phyloP scores from a whole-genome alignment of 2,329 filamentous ascomycete genomes.

The Fusarium hostae region DNA sequence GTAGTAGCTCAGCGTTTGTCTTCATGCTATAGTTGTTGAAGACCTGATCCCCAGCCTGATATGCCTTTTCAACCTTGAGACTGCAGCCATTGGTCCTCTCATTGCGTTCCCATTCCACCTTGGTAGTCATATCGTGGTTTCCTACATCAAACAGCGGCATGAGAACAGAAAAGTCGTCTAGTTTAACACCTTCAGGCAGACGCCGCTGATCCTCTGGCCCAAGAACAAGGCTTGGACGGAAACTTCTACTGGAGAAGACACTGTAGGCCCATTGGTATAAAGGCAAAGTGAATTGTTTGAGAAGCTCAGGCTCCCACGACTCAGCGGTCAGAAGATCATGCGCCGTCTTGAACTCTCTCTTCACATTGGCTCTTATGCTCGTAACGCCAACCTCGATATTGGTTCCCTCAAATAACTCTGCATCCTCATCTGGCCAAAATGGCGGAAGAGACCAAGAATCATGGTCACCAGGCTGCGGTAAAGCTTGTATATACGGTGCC shows the following conservation, averaged over 20 bases:
- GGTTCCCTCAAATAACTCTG: conserved; percentile 66
- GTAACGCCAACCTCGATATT: conserved; percentile 61
- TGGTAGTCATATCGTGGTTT: conserved; percentile 73
- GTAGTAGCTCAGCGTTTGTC: conserved; percentile 76
- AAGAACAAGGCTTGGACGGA: conserved; percentile 69
- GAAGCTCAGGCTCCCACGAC: conserved; percentile 42
- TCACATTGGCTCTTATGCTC: conserved; percentile 60
- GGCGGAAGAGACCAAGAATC: conserved; percentile 66
- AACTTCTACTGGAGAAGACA: conserved; percentile 73
- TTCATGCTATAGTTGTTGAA: conserved; percentile 80
- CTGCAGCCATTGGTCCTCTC: conserved; percentile 53
- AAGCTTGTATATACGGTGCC: conserved; percentile 72
- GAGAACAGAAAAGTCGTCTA: conserved; percentile 74
- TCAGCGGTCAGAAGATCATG: conserved; percentile 49
- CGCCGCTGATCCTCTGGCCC: conserved; percentile 45
- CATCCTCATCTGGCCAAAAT: conserved; percentile 72
- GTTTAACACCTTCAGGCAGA: conserved; percentile 47
- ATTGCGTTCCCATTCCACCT: conserved; percentile 68
- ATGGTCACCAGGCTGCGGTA: conserved; percentile 69
- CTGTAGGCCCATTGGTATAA: conserved; percentile 74
- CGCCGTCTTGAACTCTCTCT: conserved; percentile 59
- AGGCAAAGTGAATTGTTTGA: conserved; percentile 54
- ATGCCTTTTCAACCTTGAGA: conserved; percentile 55
- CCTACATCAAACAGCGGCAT: conserved; percentile 77
- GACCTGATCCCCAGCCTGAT: conserved; percentile 64